Evolutionary conservation across 192 early-diverging fungal species (phyloP).

Genomic region (Gamsiella multidivaricata): DNA sequence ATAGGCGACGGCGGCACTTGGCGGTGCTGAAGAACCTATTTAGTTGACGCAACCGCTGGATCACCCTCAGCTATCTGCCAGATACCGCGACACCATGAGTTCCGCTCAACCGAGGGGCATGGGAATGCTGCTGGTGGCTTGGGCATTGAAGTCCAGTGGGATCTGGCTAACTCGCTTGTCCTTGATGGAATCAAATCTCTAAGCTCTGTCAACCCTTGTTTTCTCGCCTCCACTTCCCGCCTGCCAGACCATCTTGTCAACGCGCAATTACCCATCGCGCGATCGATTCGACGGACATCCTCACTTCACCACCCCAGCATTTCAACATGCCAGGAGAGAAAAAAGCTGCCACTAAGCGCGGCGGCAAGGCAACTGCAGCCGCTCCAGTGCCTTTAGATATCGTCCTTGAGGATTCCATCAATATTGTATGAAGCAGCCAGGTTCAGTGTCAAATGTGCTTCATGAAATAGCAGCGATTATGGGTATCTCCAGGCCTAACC

Average conservation of each 20-base stretch:
- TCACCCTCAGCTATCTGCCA: too few species aligned
- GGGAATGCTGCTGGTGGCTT: too few species aligned
- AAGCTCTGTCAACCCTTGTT: too few species aligned
- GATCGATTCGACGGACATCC: background rate
- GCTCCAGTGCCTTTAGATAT: constrained; percentile 22
- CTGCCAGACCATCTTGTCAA: background rate
- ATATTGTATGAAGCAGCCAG: constrained; percentile 30
- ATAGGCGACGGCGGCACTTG: too few species aligned
- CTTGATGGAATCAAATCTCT: too few species aligned
- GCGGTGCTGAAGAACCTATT: too few species aligned
- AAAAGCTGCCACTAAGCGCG: constrained; percentile 14
- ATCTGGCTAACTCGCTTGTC: too few species aligned
- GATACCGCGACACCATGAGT: background rate
- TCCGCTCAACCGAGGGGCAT: background rate
- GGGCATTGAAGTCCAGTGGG: too few species aligned
- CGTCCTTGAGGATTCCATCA: constrained; percentile 46
- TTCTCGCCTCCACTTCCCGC: too few species aligned
- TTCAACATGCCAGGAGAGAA: constrained; percentile 40
- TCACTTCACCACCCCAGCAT: background rate
- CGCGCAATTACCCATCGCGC: background rate
- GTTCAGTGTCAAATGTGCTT: background rate
- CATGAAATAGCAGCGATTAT: too few species aligned
- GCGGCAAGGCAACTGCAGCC: constrained; percentile 15
- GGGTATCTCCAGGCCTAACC: too few species aligned
- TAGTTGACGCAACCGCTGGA: too few species aligned